phyloP scores from a whole-genome alignment of 1,139 yeast genomes.

The Blastobotrys apis region DNA sequence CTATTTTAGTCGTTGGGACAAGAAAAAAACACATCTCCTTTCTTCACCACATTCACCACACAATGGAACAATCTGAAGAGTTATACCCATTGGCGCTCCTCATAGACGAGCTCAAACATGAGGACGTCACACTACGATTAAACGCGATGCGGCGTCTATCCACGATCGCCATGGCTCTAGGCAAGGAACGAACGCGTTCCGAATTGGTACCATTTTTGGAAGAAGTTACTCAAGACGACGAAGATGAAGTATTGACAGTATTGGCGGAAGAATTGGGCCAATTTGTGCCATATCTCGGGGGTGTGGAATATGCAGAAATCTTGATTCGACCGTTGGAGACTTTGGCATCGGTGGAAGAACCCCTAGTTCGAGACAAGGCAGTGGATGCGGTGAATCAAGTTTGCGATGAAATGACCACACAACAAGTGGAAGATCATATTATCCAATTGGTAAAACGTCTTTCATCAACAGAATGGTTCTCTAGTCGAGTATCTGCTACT shows the following conservation, averaged over 20 bases:
- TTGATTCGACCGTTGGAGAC: slow-evolving; percentile 83
- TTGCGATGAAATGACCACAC: slow-evolving; percentile 58
- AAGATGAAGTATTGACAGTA: slow-evolving; percentile 94
- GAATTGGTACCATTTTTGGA: slow-evolving; percentile 88
- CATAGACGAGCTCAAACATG: slow-evolving; percentile 95
- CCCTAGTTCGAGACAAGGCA: slow-evolving; percentile 94
- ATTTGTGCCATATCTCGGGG: slow-evolving; percentile 86
- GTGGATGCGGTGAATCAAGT: slow-evolving; percentile 76
- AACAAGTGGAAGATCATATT: slow-evolving; percentile 63
- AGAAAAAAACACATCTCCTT: too few relatives aligned
- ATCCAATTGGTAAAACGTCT: slow-evolving; percentile 73
- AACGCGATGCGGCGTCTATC: slow-evolving; percentile 94
- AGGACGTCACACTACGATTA: slow-evolving; percentile 88
- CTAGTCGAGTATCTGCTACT: slow-evolving; percentile 86
- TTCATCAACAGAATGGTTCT: slow-evolving; percentile 91
- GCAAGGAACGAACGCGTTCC: slow-evolving; percentile 85
- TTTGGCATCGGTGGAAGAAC: slow-evolving; percentile 92
- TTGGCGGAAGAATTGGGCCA: slow-evolving; percentile 86
- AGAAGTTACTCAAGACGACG: slow-evolving; percentile 94
- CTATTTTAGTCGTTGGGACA: too few relatives aligned
- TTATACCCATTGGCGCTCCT: slow-evolving; percentile 91
- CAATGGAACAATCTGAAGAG: slow-evolving; percentile 42
- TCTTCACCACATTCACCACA: neutral
- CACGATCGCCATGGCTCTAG: slow-evolving; percentile 91
- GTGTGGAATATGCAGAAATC: slow-evolving; percentile 69